Evolutionary conservation across 2,329 filamentous ascomycete genomes (phyloP), one percentile per base, ranked within the genome.

Genomic region (Colletotrichum orbiculare): DNA sequence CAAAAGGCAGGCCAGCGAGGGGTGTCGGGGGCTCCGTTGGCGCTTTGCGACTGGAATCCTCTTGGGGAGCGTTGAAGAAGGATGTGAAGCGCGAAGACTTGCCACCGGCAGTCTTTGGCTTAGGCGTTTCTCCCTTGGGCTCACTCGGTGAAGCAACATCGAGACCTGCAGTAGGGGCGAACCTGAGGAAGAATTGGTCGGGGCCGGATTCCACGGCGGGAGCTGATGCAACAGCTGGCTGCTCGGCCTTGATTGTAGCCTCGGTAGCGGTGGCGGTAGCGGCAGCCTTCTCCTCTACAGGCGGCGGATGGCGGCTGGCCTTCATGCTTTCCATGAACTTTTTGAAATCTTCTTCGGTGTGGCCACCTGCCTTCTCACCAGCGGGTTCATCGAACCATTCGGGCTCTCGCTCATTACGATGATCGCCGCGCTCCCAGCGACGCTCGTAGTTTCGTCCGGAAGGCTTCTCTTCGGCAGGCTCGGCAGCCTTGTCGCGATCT

Each of bases 271-370:
- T 61, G 41, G 72, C 66, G 12, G 75, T 61, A 41, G 72, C 66
- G 12, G 71, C 64, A 6, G 77, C 71, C 60, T 79, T 78, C 60
- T 78, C 73, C 69, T 83, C 74, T 5, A 74, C 67, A 52, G 75
- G 55, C 8, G 71, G 72, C 48, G 72, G 75, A 64, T 74, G 79
- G 71, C 83, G 87, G 67, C 87, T 85, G 43, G 89, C 89, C 77
- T 92, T 95, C 93, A 96, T 96, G 68, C 85, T 86, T 71, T 96
- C 93, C 84, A 97, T 97, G 89, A 95, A 97, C 70, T 92, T 92
- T 79, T 96, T 91, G 76, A 97, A 96, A 70, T 97, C 94, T 73
- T 96, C 94, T 72, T 93, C 90, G 1, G 94, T 97, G 71, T 93
- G 91, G 6, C 85, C 86, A 71, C 91, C 87, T 41, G 86, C 81